Evolutionary conservation across 129 eudicot species (phyloP), one percentile per base, ranked within the genome.

Genomic region (Pittosporum tobira): DNA sequence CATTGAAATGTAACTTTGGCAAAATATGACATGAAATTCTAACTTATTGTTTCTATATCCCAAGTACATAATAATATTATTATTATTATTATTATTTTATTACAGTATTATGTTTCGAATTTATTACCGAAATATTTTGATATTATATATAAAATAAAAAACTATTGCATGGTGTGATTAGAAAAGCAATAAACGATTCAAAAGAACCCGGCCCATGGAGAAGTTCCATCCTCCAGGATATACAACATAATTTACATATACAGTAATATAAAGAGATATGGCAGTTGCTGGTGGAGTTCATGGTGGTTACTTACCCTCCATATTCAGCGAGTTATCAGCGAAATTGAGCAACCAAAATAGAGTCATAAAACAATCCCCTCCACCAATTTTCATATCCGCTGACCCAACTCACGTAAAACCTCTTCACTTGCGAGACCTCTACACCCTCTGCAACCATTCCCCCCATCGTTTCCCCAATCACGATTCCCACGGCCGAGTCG

Each of bases 401-500:
- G 70, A 78, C 57, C 78, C 79, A 8, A 36, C 77, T 13, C 68
- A 82, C 62, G 73, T 79, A 14, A 71, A 83, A 63, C 80, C 72
- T 8, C 40, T 51, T 23, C 76, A 73, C 31, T 73, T 91, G 48
- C 65, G 65, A 60, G 74, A 79, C 23, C 95, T 91, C 45, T 91
- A 69, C 73, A 30, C 62, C 18, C 42, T 72, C 65, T 91, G 95
- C 82, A 81, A 83, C 67, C 79, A 73, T 68, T 91, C 98, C 34
- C 65, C 80, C 64, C 95, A 86, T 62, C 89, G 89, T 30, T 86
- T 86, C 78, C 95, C 95, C 56, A 61, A 57, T 24, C 11, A 57
- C 58, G 62, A 49, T 59, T 26, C 72, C 49, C 61, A 71, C 43
- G 85, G 85, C 31, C 68, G 57, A 16, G 76, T 76, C 24, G 84